phyloP scores from a whole-genome alignment of 176 grass and related monocot species.

The Raddia distichophylla region DNA sequence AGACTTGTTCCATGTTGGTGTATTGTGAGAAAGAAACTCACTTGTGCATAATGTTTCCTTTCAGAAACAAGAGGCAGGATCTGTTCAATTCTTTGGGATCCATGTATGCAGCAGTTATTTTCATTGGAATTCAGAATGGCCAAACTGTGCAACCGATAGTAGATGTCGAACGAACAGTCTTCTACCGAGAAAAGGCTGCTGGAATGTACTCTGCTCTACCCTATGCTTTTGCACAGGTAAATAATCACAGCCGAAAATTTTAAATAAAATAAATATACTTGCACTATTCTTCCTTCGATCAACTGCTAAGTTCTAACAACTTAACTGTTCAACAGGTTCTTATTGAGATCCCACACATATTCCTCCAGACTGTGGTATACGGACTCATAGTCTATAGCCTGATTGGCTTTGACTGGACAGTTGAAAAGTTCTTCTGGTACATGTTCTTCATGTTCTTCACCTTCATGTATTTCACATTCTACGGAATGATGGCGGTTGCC shows the following conservation, averaged over 20 bases:
- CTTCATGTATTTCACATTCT: slow-evolving; percentile 99
- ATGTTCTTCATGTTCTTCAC: slow-evolving; percentile 99
- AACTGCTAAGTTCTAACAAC: neutral
- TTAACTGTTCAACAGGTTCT: slow-evolving; percentile 58
- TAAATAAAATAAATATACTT: neutral
- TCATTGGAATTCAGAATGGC: slow-evolving; percentile 96
- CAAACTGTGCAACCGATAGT: slow-evolving; percentile 90
- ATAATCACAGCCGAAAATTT: neutral
- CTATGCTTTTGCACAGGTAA: slow-evolving; percentile 95
- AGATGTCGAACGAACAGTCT: slow-evolving; percentile 85
- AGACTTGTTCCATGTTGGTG: neutral
- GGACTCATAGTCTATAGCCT: slow-evolving; percentile 85
- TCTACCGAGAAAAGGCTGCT: slow-evolving; percentile 93
- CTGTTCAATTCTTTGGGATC: slow-evolving; percentile 83
- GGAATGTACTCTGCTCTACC: slow-evolving; percentile 96
- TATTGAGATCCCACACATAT: slow-evolving; percentile 92
- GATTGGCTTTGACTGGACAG: slow-evolving; percentile 77
- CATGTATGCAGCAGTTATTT: slow-evolving; percentile 88
- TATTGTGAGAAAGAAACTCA: slow-evolving; percentile 35
- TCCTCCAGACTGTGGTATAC: slow-evolving; percentile 83
- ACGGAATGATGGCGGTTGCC: slow-evolving; percentile 93
- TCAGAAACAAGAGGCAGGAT: slow-evolving; percentile 60
- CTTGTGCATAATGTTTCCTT: slow-evolving; percentile 24
- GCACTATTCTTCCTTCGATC: slow-evolving; percentile 5
- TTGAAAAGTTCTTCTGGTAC: slow-evolving; percentile 90